Percentiles rank a stretch among this genome's conserved stretches.
Evolutionary conservation across 106 monocot genomes (phyloP).

Genomic region (Allium sativum): DNA sequence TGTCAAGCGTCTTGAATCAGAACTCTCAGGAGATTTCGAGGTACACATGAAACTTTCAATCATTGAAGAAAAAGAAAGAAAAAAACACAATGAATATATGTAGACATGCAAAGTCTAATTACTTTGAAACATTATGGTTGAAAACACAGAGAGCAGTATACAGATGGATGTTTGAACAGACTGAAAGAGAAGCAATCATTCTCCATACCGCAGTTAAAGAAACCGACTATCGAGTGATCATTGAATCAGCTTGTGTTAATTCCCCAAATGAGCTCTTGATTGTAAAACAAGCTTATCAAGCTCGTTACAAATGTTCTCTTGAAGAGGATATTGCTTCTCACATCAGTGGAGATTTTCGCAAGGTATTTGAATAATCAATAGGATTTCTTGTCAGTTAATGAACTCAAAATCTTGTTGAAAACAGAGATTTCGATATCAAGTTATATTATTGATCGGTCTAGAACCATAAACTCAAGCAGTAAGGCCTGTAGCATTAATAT

Average conservation of each 20-base stretch:
- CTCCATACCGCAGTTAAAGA: slow-evolving; percentile 40
- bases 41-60: slow-evolving; percentile 7
- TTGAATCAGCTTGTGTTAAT: slow-evolving; percentile 44
- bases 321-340: slow-evolving; percentile 63
- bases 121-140: not conserved
- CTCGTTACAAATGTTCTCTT: slow-evolving; percentile 35
- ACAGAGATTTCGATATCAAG: not conserved
- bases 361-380: slow-evolving; percentile 8
- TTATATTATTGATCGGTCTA: no score
- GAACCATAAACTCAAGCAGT: no score
- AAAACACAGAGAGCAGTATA: slow-evolving; percentile 67
- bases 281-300: slow-evolving; percentile 50
- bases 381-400: not conserved
- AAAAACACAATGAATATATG: no score
- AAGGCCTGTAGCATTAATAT: not conserved
- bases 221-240: slow-evolving; percentile 33
- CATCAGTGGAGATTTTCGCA: slow-evolving; percentile 31
- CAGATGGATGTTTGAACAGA: slow-evolving; percentile 70
- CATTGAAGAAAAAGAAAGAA: not conserved
- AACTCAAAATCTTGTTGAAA: not conserved
- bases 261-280: slow-evolving; percentile 45
- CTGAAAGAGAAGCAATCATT: slow-evolving; percentile 65
- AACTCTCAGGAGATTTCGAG: slow-evolving; percentile 79
- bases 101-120: not conserved
- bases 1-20: slow-evolving; percentile 75